Evolutionary conservation across 768 basidiomycete species (phyloP).

Genomic region (Mycena pura): DNA sequence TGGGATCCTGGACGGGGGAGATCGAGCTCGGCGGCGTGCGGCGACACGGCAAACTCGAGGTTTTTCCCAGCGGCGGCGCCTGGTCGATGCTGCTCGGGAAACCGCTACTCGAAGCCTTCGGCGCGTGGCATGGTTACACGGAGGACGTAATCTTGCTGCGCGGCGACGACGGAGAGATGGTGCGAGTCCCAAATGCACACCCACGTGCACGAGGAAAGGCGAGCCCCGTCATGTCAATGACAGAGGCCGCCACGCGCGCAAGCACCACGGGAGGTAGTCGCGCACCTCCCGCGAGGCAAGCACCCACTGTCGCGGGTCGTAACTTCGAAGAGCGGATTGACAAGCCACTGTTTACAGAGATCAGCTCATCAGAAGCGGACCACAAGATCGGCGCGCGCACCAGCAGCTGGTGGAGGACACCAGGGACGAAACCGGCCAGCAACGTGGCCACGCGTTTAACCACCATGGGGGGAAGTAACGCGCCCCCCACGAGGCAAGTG

Average conservation of each 20-base stretch:
- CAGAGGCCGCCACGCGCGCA: background rate
- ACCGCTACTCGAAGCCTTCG: conserved; percentile 22
- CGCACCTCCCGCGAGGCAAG: conserved; percentile 18
- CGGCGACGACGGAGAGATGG: background rate
- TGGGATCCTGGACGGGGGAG: conserved; percentile 20
- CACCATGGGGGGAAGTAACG: background rate
- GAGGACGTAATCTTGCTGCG: conserved; percentile 7
- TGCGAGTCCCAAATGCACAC: background rate
- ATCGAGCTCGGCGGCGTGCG: conserved; percentile 5
- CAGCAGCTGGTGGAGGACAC: background rate
- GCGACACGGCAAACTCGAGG: conserved; percentile 16
- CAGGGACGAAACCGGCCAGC: background rate
- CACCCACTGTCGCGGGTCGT: background rate
- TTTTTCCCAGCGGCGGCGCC: conserved; percentile 26
- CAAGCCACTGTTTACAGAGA: background rate
- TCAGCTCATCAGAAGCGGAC: background rate
- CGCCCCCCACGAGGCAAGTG: conserved; percentile 13
- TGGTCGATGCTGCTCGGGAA: conserved; percentile 26
- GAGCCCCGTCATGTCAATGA: conserved; percentile 6
- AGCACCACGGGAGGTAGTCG: conserved; percentile 12
- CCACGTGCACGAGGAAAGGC: background rate
- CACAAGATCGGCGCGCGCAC: background rate
- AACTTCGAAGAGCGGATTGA: background rate
- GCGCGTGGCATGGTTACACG: conserved; percentile 20
- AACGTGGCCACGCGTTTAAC: background rate